These are phyloP conservation scores for Phyllosticta citribraziliensis DNA, from an alignment of 2,329 filamentous ascomycete genomes.

Conservation along the genomic window DNA sequence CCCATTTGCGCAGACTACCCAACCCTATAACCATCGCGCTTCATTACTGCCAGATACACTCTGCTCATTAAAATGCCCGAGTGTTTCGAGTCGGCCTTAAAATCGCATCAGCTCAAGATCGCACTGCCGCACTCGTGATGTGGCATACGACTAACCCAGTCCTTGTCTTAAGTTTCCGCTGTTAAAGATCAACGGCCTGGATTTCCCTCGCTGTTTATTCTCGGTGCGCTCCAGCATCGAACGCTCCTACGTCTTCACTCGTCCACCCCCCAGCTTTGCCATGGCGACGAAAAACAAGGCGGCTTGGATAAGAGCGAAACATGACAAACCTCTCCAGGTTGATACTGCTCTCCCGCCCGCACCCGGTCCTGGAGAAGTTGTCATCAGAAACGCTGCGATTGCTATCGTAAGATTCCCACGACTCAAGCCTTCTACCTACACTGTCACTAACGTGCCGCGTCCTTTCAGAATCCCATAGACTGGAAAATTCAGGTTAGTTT, in stretches of 20 bases:
- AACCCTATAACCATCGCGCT: not conserved
- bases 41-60: not conserved
- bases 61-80: not conserved
- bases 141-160: not conserved
- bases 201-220: slow-evolving; percentile 48
- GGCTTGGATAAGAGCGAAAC: slow-evolving; percentile 13
- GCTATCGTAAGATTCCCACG: slow-evolving; percentile 6
- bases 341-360: slow-evolving; percentile 4
- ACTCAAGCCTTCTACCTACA: slow-evolving; percentile 1
- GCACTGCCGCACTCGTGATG: not conserved
- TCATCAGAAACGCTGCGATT: slow-evolving; percentile 17
- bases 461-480: not conserved
- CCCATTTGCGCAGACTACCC: not conserved
- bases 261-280: not conserved
- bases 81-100: not conserved
- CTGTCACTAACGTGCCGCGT: not conserved
- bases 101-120: not conserved
- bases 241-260: not conserved
- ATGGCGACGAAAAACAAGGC: slow-evolving; percentile 15
- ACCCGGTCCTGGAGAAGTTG: slow-evolving; percentile 16
- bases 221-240: slow-evolving; percentile 43
- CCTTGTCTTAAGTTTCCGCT: not conserved
- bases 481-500: slow-evolving; percentile 11
- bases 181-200: not conserved
- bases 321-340: slow-evolving; percentile 10